Conservation (phyloP, 129 eudicot genomes). For the Apium graveolens region DNA sequence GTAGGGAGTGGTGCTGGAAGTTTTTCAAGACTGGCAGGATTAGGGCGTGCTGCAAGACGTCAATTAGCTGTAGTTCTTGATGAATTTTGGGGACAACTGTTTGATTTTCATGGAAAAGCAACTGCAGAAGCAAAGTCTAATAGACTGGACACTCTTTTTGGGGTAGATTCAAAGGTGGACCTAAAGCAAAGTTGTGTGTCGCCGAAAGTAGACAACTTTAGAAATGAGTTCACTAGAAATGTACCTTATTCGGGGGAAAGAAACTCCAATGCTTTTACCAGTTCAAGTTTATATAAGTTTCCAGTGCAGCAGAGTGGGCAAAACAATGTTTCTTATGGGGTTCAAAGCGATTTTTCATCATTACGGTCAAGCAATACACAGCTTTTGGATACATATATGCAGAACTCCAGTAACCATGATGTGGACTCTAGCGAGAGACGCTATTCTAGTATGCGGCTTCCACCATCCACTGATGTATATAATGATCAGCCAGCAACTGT, state of each 20-base stretch:
- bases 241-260: conserved; percentile 25
- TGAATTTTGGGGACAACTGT: conserved; percentile 90
- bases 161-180: conserved; percentile 40
- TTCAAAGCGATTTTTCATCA: conserved; percentile 35
- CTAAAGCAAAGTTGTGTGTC: conserved; percentile 29
- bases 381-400: conserved; percentile 47
- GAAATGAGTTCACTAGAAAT: conserved; percentile 27
- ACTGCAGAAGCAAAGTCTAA: conserved; percentile 64
- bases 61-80: conserved; percentile 76
- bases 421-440: conserved; percentile 54
- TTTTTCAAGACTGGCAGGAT: conserved; percentile 74
- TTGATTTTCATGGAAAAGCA: conserved; percentile 85
- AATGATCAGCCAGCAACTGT: conserved; percentile 81
- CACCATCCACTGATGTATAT: conserved; percentile 41
- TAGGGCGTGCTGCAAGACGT: conserved; percentile 91
- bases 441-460: conserved; percentile 22
- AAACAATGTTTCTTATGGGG: conserved; percentile 33
- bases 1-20: conserved; percentile 74
- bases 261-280: conserved; percentile 27
- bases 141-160: conserved; percentile 62
- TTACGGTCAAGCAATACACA: conserved; percentile 47
- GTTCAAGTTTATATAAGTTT: conserved; percentile 27
- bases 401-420: conserved; percentile 25
- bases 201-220: conserved; percentile 31
- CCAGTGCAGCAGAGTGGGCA: conserved; percentile 37